Base-by-base conservation (phyloP, 495 filamentous ascomycete genomes). In the Lasiosphaeria hispida region DNA sequence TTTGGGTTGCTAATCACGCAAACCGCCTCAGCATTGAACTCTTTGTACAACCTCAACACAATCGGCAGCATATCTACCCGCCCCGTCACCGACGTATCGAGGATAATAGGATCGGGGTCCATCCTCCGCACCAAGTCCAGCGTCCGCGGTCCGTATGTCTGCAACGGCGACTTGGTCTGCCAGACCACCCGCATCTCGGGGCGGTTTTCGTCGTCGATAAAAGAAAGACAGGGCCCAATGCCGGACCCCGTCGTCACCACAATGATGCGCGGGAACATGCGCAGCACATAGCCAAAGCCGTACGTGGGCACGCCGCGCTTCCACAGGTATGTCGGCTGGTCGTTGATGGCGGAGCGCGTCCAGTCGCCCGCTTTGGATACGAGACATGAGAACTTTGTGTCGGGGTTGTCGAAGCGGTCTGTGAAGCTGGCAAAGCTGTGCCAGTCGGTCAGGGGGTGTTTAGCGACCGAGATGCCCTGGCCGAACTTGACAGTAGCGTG, bases 361-460 rank as follows among this genome's bases (percentile, higher is more conserved):
- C 86, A 90, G 73, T 89, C 87, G 18, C 87, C 87, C 6, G 85
- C 87, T 45, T 83, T 82, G 55, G 83, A 86, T 14, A 89, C 73
- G 18, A 90, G 70, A 47, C 81, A 73, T 5, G 81, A 87, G 70
- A 87, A 88, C 35, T 64, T 55, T 14, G 36, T 79, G 72, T 34
- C 68, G 56, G 53, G 57, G 18, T 42, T 50, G 55, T 69, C 67
- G 43, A 64, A 60, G n/a, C 43, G 50, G 55, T 78, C 77, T n/a
- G 84, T 80, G 68, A 93, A 89, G 14, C 82, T 86, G 9, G 90
- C 90, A 59, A 94, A 94, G 10, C 84, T 78, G 72, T 94, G 90
- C 86, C 87, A 91, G 75, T 94, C 89, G 6, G 73, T 77, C 43
- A 92, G 69, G 0, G 85, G 85, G 48, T 77, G 77, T 47, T 77